Base-by-base conservation (phyloP, 345 rosid genomes). In the Syzygium aromaticum region DNA sequence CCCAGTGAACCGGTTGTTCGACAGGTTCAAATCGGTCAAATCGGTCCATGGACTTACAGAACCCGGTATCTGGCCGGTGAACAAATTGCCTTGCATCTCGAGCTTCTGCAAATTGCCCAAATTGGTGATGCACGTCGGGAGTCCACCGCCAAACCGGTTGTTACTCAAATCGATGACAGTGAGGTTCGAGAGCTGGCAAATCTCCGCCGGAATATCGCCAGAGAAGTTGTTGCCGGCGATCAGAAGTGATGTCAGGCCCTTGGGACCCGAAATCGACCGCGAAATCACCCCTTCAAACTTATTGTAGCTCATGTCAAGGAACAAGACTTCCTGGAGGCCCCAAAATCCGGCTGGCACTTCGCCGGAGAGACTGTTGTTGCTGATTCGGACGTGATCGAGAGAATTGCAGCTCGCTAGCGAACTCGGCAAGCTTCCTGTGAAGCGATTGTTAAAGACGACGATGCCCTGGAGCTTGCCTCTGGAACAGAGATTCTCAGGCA, bases 401-500 rank as follows among this genome's bases (percentile, higher is more conserved):
- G 94, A 84, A 25, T 40, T 46, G 90, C 98, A 96, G 27, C 88
- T 90, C 2, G 93, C 95, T 87, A 93, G 93, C 3, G 93, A 89
- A 86, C 92, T 92, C 27, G 95, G 93, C 73, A 96, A 61, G 17
- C 87, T 33, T 1, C 98, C 98, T 16, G 91, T 90, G 51, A 96
- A 91, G 13, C 84, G 90, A 90, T 96, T 96, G 38, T 84, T 67
- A 88, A 96, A 95, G 59, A 22, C 85, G 53, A 96, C 86, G 0
- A 94, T 30, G 27, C 27, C 78, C 11, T 88, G 54, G 85, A 96
- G 96, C 54, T 88, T 90, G 30, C 88, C 93, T 51, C 84, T 57
- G 49, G 90, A 25, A 86, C 98, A 95, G 56, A 96, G 94, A 84
- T 85, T 91, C 77, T 84, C 92, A 11, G 98, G 98, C 54, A 96